Evolutionary conservation across 495 filamentous ascomycete species (phyloP), one percentile per base, ranked within the genome.

Genomic region (Glonium stellatum): DNA sequence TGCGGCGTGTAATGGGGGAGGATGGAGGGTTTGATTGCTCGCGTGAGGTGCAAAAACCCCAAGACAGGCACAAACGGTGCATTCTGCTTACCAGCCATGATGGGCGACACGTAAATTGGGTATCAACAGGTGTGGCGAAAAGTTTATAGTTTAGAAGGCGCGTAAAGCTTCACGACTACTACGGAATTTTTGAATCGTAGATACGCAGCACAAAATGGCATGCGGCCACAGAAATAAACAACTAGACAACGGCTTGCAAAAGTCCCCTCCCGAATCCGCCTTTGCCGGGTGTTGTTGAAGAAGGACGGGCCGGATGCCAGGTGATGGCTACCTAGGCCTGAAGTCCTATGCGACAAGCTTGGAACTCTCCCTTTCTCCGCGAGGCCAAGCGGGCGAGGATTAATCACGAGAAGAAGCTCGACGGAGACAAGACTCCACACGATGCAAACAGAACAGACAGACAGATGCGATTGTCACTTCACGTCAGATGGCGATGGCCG

Each of bases 41-140:
- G 48, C 31, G 49, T 13, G 18, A 8, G 37, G 15, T 18, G 48
- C n/a, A n/a, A 12, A n/a, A 8, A 11, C 10, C 13, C 12, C 22
- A 12, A 19, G n/a, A 19, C 11, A 37, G 11, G 12, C 18, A 46
- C 59, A 39, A 50, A 34, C 25, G n/a, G 37, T 54, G 41, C 52
- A 36, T 27, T 52, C 18, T 65, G 70, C 72, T 74, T 72, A 74
- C 72, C 72, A 63, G 72, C 66, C 72, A 74, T 74, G 58, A 22
- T 67, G 59, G 11, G 21, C 35, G 48, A 51, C 46, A 58, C 54
- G 58, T 53, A 36, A 21, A 22, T 19, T 25, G 18, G 48, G 48
- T 22, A 12, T 51, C 48, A 51, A 27, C 48, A 23, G 48, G 48
- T 23, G 48, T 51, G 48, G 48, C 48, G 48, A 51, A 8, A 44